Base-by-base conservation (phyloP, 768 basidiomycete species). In the Tylopilus sp. region DNA sequence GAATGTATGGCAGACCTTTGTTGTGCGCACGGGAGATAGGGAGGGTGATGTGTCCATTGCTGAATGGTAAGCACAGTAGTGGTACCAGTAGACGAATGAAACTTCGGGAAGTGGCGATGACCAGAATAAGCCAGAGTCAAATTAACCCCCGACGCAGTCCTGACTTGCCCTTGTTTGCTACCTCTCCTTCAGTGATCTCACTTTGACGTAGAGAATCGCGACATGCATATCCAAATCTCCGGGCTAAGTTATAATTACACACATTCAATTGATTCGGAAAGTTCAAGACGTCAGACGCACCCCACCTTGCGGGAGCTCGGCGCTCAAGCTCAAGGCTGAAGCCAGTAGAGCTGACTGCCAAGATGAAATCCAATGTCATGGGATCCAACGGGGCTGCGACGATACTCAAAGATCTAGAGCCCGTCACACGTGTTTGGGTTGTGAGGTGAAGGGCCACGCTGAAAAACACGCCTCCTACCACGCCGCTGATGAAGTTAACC, bases 1-100 rank as follows among this genome's bases (percentile, higher is more conserved):
- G 17, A 22, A 18, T 33, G 17, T 11, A 50, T 3, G 17, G 9
- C 64, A 31, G 26, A 78, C 79, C 68, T 82, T 82, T 40, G 77
- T 81, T 33, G 71, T 64, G 44, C 67, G 57, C 39, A 68, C 64
- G 18, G 66, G 50, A 5, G 66, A 58, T 38, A 47, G 48, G 12
- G 65, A 48, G 5, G 56, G 40, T 2, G 56, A 44, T 10, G 56
- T 30, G 22, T 46, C 68, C 53, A 56, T 60, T 6, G 39, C 53
- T 26, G 31, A 30, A 23, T 15, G 31, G 1, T 28, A 45, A 15
- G 13, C 33, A 28, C 28, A n/a, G n/a, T n/a, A n/a, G n/a, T n/a
- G n/a, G n/a, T n/a, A n/a, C n/a, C n/a, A n/a, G n/a, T n/a, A n/a
- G n/a, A n/a, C n/a, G n/a, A n/a, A n/a, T n/a, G n/a, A n/a, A n/a